Percentiles rank a stretch among this genome's conserved stretches.
phyloP scores from a whole-genome alignment of 768 basidiomycete genomes.

The Calocybe indica region DNA sequence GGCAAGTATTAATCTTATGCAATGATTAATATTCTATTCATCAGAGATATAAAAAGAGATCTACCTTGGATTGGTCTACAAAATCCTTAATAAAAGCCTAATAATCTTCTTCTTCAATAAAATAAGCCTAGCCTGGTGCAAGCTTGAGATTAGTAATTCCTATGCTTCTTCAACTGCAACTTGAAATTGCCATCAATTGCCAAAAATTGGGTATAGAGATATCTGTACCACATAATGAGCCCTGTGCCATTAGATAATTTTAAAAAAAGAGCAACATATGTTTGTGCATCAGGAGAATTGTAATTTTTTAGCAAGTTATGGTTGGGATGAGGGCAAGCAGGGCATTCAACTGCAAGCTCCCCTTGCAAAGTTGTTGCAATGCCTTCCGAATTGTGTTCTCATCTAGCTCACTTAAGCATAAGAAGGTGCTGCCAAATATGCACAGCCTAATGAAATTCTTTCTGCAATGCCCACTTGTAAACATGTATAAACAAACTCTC shows the following conservation, averaged over 20 bases:
- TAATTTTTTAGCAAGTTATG: no score
- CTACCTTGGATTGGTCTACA: constrained; percentile 7
- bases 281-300: neutral
- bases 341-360: no score
- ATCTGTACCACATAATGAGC: constrained; percentile 8
- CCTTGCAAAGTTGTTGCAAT: no score
- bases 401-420: no score
- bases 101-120: constrained; percentile 4
- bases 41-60: neutral
- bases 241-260: neutral
- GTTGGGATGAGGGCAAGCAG: no score
- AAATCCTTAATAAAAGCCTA: neutral
- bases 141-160: constrained; percentile 10
- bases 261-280: neutral
- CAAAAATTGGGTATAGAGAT: constrained; percentile 10
- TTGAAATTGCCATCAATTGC: constrained; percentile 20
- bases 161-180: constrained; percentile 11
- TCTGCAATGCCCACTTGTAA: no score
- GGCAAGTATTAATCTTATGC: constrained; percentile 13
- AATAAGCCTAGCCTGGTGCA: constrained; percentile 10
- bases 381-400: no score
- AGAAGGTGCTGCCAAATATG: no score
- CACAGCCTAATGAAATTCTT: no score
- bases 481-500: no score
- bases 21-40: neutral